Evolutionary conservation across 495 filamentous ascomycete genomes (phyloP).

Genomic region (Aspergillus leporis): DNA sequence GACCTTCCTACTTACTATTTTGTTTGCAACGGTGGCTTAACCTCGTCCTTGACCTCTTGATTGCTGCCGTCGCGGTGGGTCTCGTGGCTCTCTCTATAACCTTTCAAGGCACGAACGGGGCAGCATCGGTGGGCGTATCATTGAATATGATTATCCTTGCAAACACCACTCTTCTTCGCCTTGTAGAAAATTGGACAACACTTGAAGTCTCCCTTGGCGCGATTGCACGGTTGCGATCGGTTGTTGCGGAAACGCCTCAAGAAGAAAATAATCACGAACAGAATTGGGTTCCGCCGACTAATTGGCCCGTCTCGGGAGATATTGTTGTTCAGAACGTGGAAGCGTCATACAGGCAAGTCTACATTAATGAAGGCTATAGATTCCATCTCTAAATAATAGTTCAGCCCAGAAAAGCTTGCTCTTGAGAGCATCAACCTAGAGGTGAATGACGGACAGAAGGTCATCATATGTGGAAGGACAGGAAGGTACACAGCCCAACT

Average conservation of each 20-base stretch:
- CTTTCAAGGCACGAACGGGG: slow-evolving; percentile 19
- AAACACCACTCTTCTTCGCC: slow-evolving; percentile 28
- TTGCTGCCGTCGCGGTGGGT: slow-evolving; percentile 38
- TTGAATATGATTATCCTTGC: slow-evolving; percentile 26
- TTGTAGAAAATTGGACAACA: slow-evolving; percentile 38
- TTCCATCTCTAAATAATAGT: too few species aligned
- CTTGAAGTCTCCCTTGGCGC: slow-evolving; percentile 32
- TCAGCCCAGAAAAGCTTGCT: neutral
- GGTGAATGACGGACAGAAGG: neutral
- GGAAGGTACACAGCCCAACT: neutral
- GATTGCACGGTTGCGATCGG: neutral
- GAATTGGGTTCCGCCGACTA: neutral
- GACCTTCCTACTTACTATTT: slow-evolving; percentile 52
- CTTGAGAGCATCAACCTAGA: neutral
- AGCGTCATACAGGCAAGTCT: neutral
- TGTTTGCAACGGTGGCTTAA: slow-evolving; percentile 55
- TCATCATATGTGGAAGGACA: slow-evolving; percentile 1
- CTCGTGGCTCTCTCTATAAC: neutral
- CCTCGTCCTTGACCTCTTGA: slow-evolving; percentile 47
- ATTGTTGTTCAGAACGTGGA: neutral
- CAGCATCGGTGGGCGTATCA: slow-evolving; percentile 35
- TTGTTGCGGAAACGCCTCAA: neutral
- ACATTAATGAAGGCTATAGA: neutral
- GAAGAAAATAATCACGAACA: neutral
- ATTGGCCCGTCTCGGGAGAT: neutral